phyloP scores from a whole-genome alignment of 495 filamentous ascomycete species.

The Rusavskia elegans region DNA sequence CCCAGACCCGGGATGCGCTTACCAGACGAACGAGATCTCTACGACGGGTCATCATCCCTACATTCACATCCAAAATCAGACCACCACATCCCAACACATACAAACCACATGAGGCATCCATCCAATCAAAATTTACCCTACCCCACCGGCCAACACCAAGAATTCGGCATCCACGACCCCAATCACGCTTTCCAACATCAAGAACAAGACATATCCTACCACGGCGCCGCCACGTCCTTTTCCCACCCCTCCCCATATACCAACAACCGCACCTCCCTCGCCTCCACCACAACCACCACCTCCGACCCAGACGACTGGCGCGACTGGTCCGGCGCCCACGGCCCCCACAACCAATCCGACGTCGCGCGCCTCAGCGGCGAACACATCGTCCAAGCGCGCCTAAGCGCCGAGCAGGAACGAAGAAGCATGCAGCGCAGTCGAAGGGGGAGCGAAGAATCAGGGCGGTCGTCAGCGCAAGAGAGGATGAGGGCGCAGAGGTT shows the following conservation, averaged over 20 bases:
- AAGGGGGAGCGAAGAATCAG: not conserved
- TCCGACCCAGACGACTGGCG: not conserved
- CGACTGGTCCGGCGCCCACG: not conserved
- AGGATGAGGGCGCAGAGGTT: no score
- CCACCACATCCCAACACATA: not conserved
- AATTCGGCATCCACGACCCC: not conserved
- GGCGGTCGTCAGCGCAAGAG: no score
- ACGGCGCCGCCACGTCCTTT: not conserved
- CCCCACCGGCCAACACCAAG: not conserved
- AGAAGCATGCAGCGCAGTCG: not conserved
- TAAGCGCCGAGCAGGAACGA: not conserved
- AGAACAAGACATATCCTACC: not conserved
- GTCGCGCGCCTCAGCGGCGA: not conserved
- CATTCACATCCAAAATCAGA: no score
- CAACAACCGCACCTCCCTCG: not conserved
- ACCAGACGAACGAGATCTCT: not conserved
- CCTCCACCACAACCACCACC: not conserved
- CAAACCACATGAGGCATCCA: not conserved
- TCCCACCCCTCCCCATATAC: not conserved
- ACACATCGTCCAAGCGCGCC: not conserved
- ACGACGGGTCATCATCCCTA: not conserved
- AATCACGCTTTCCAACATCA: not conserved
- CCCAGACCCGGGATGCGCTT: not conserved
- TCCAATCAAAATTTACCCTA: not conserved
- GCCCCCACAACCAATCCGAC: not conserved